These are phyloP conservation scores for Penicillium sp. DNA, from an alignment of 2,329 filamentous ascomycete genomes.

Conservation along the genomic window DNA sequence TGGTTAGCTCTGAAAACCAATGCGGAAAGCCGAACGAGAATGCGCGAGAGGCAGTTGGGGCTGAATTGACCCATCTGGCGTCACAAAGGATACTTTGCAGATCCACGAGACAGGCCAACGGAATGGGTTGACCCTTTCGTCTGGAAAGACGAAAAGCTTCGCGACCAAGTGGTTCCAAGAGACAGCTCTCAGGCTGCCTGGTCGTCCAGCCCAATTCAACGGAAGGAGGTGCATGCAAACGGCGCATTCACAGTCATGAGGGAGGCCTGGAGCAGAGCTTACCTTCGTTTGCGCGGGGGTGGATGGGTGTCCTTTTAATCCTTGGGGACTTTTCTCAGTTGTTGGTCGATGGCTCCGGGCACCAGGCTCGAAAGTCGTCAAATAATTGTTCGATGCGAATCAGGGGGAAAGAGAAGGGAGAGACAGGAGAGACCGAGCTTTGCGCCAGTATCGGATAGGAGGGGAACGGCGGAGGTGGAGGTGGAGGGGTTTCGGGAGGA, in stretches of 20 bases:
- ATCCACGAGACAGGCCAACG: neutral
- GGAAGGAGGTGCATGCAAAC: neutral
- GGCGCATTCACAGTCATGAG: neutral
- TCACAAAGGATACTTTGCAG: neutral
- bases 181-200: no score
- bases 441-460: neutral
- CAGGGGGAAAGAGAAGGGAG: conserved; percentile 8
- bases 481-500: conserved; percentile 5
- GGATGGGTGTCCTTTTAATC: neutral
- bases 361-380: neutral
- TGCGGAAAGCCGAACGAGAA: neutral
- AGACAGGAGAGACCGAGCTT: conserved; percentile 1
- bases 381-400: conserved; percentile 3
- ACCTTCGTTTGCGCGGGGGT: conserved; percentile 19
- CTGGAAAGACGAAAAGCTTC: neutral
- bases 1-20: conserved; percentile 13
- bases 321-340: neutral
- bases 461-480: neutral
- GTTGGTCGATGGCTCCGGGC: neutral
- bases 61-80: neutral
- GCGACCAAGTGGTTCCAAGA: neutral
- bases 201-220: no score
- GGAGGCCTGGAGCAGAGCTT: conserved; percentile 11
- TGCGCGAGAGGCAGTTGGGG: neutral
- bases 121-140: neutral